Evolutionary conservation across 1,284 basidiomycete genomes (phyloP), one percentile per base, ranked within the genome.

Genomic region (Fomitopsis betulina): DNA sequence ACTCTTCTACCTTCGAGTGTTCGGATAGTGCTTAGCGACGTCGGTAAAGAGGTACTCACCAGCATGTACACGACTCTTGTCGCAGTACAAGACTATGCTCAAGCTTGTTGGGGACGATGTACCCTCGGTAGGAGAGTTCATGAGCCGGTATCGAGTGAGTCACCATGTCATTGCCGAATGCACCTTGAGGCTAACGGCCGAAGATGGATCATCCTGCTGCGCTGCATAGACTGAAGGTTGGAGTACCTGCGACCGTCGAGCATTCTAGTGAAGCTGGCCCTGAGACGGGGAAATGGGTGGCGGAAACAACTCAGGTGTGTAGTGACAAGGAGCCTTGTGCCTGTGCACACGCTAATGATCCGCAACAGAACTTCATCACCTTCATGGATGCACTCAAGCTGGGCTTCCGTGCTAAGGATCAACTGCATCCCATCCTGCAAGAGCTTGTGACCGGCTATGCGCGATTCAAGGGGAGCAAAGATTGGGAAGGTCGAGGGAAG

Each of bases 361-460:
- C 15, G 55, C 2, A 53, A 4, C 65, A 96, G 92, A 91, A 87
- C 69, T 99, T 98, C 66, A 99, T 99, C 67, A 98, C 96, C 0
- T 96, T 99, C 65, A 98, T 98, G 93, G 96, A 99, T 68, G 96
- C 96, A 0, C 81, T 98, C 52, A 96, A 96, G 71, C 80, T 98
- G 59, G 88, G 91, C 42, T 77, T 98, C 68, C 84, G 93, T 35
- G 96, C 97, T 3, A 99, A 99, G 72, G 97, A 99, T 70, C 95
- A 98, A 70, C 78, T 99, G 9, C 96, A 98, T 71, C 96, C 96
- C 0, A 87, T 98, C 62, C 72, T 99, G 49, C 94, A 96, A 65
- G 96, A 98, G 63, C 84, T 99, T 8, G 95, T 98, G 68, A 92
- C 90, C 1, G 89, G 93, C 6, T 96, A 94, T 72, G 91, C 94